Evolutionary conservation across 108 stramenopile species (phyloP).

Genomic region (Epipyxis sp.): DNA sequence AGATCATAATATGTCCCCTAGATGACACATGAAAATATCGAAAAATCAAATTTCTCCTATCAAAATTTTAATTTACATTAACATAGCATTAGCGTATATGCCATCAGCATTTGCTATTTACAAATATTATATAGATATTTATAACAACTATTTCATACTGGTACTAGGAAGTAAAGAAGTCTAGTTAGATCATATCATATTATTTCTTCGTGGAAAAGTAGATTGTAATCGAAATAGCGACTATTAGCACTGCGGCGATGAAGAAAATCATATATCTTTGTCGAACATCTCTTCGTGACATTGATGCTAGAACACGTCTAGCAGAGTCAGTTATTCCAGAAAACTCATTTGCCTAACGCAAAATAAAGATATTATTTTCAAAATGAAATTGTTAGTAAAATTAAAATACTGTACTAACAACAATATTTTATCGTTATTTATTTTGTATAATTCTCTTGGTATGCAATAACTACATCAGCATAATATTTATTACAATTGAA

Average conservation of each 20-base stretch:
- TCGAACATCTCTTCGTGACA: constrained; percentile 81
- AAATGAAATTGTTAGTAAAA: constrained; percentile 21
- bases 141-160: too few relatives aligned
- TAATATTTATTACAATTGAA: background rate
- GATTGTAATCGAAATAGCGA: constrained; percentile 49
- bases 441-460: too few relatives aligned
- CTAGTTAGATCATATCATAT: background rate
- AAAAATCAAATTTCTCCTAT: too few relatives aligned
- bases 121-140: too few relatives aligned
- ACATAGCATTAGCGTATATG: too few relatives aligned
- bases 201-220: constrained; percentile 41
- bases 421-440: constrained; percentile 67
- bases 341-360: constrained; percentile 70
- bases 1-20: too few relatives aligned
- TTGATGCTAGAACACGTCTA: constrained; percentile 73
- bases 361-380: constrained; percentile 11
- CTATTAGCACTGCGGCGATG: constrained; percentile 60
- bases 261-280: constrained; percentile 85
- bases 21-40: too few relatives aligned
- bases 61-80: too few relatives aligned
- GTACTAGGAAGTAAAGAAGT: too few relatives aligned
- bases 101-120: too few relatives aligned
- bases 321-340: constrained; percentile 81
- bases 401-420: background rate
- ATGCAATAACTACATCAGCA: background rate